Percentiles rank a stretch among this genome's conserved stretches.
Conservation (phyloP, 139 green algal species). For the Chlorella sp. region DNA sequence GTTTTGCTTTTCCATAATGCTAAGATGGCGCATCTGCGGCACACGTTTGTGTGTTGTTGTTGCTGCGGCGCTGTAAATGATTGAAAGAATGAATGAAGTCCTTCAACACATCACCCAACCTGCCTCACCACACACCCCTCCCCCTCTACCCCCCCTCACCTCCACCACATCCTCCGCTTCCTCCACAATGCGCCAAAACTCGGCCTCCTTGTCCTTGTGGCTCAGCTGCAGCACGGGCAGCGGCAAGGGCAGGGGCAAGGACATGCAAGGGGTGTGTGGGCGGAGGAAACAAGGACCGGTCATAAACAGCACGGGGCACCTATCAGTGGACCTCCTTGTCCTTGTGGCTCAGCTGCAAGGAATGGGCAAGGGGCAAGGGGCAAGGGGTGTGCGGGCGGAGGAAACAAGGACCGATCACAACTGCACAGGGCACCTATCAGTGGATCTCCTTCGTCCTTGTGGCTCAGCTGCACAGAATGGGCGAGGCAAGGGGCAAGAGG, state of each 20-base stretch:
- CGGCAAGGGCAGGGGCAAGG: not conserved
- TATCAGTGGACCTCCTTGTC: not conserved
- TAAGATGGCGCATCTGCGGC: no score
- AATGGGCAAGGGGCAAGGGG: no score
- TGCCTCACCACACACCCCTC: constrained; percentile 39
- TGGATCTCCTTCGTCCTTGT: constrained; percentile 80
- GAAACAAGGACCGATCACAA: no score
- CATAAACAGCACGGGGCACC: no score
- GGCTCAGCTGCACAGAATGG: constrained; percentile 22
- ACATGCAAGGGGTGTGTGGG: not conserved
- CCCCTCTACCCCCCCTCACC: constrained; percentile 71
- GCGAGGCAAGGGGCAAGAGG: not conserved
- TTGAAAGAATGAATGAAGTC: no score
- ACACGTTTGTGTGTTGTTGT: no score
- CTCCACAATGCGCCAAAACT: constrained; percentile 96
- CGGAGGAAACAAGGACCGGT: not conserved
- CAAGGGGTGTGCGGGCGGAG: not conserved
- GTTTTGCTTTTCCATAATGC: no score
- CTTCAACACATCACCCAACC: no score
- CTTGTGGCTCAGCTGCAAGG: no score
- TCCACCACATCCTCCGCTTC: constrained; percentile 79
- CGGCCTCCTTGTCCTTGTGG: constrained; percentile 76
- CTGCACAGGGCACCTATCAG: no score
- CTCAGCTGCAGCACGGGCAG: constrained; percentile 7
- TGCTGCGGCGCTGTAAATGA: no score